These are phyloP conservation scores for Suillus occidentalis DNA, from an alignment of 768 basidiomycete species.

Conservation along the genomic window DNA sequence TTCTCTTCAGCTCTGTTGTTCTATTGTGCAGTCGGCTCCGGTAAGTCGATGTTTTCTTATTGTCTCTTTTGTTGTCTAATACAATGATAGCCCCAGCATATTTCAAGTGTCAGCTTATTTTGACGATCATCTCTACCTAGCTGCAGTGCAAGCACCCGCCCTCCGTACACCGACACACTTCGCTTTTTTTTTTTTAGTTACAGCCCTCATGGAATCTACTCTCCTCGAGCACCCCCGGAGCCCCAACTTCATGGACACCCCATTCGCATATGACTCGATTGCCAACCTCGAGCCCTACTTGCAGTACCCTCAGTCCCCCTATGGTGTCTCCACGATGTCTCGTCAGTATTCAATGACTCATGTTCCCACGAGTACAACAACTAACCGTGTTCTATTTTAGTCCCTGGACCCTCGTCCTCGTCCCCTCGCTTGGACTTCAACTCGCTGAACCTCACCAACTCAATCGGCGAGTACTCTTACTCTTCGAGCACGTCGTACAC, in stretches of 20 bases:
- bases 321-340: constrained; percentile 59
- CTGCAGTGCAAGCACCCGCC: constrained; percentile 47
- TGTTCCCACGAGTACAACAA: constrained; percentile 7
- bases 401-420: constrained; percentile 50
- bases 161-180: constrained; percentile 16
- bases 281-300: constrained; percentile 56
- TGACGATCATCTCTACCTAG: constrained; percentile 36
- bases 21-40: constrained; percentile 33
- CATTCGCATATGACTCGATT: constrained; percentile 47
- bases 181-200: constrained; percentile 11
- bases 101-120: constrained; percentile 33
- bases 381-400: constrained; percentile 29
- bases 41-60: not conserved
- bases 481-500: constrained; percentile 56
- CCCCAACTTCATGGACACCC: constrained; percentile 50
- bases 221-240: constrained; percentile 52
- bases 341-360: constrained; percentile 43
- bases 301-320: constrained; percentile 67
- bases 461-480: constrained; percentile 60
- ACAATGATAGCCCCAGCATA: constrained; percentile 25
- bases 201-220: constrained; percentile 44
- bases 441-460: constrained; percentile 54
- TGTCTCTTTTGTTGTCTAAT: constrained; percentile 6
- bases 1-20: constrained; percentile 29
- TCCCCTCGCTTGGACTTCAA: constrained; percentile 67